Percentiles rank a stretch among this genome's conserved stretches.
Conservation (phyloP, 306 rosid species). For the Gleditsia sinensis region DNA sequence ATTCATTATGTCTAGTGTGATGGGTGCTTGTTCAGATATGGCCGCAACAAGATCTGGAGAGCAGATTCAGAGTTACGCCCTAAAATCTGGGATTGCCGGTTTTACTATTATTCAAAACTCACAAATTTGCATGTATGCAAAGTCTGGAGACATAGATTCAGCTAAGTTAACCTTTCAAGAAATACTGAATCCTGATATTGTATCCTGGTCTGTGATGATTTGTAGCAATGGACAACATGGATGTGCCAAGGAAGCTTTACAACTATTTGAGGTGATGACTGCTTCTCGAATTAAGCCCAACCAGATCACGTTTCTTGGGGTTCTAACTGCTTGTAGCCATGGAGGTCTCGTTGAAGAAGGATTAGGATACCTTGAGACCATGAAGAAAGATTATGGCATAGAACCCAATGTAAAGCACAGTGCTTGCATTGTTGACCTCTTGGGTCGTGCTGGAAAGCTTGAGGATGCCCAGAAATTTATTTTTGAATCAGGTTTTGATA, state of each 20-base stretch:
- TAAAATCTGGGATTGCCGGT: conserved; percentile 42
- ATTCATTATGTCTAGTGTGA: conserved; percentile 49
- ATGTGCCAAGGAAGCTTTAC: conserved; percentile 50
- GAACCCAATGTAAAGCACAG: conserved; percentile 49
- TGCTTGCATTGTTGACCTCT: conserved; percentile 58
- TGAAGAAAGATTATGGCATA: conserved; percentile 50
- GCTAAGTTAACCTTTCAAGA: conserved; percentile 51
- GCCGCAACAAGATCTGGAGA: conserved; percentile 55
- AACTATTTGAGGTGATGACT: conserved; percentile 51
- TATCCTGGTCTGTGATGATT: conserved; percentile 67
- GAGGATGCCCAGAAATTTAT: conserved; percentile 53
- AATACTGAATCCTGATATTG: conserved; percentile 51
- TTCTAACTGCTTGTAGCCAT: conserved; percentile 68
- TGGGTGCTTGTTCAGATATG: conserved; percentile 55
- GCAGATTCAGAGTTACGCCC: conserved; percentile 55
- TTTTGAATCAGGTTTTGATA: conserved; percentile 41
- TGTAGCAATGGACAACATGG: conserved; percentile 62
- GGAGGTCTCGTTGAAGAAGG: conserved; percentile 65
- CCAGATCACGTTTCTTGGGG: conserved; percentile 52
- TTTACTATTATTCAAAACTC: conserved; percentile 54
- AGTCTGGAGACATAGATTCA: conserved; percentile 53
- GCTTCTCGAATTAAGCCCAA: conserved; percentile 51
- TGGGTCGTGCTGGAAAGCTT: conserved; percentile 61
- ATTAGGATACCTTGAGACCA: conserved; percentile 45
- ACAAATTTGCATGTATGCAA: conserved; percentile 64